Base-by-base conservation (phyloP, 768 basidiomycete species). In the Tylopilus felleus region DNA sequence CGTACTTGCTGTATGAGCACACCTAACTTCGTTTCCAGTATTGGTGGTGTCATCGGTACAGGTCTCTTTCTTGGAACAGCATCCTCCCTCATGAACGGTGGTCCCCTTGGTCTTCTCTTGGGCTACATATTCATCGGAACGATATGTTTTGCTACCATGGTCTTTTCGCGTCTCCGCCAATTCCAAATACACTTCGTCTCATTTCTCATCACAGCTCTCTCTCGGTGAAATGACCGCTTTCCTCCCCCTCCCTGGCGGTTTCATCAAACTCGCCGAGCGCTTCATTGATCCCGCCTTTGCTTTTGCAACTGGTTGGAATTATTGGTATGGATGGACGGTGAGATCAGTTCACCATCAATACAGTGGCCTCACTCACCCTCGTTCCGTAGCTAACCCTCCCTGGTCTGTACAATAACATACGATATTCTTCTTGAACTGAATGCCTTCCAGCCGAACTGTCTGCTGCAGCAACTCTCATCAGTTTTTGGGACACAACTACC, bases 381-480 rank as follows among this genome's bases (percentile, higher is more conserved):
- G 2, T 22, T 9, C 17, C 13, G 5, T 39, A 68, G 67, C 16
- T 68, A 9, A 68, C 67, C 9, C 47, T 68, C 13, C 67, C 67
- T 33, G 58, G 67, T 68, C 27, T 14, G 61, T 60, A 35, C 14
- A 12, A 27, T 19, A 42, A 12, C 10, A 28, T 7, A 6, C 22
- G 33, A 35, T 33, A 14, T 3, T 0, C 3, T 3, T 13, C 4
- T 27, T n/a, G 25, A n/a, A 13, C 51, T 69, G 13, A 68, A 21
- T 6, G 4, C 47, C 28, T 51, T 38, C 8, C 38, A 57, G 78
- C 79, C 7, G 81, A 82, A 53, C 60, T 81, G 4, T 73, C 76
- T 31, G 81, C 81, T 0, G 75, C 77, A 0, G 76, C 82, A 12
- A 70, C 81, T 3, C 58, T 84, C 38, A 76, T 85, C 64, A 66